Base-by-base conservation (phyloP, 768 basidiomycete species). In the Leccinum longicurvipes region DNA sequence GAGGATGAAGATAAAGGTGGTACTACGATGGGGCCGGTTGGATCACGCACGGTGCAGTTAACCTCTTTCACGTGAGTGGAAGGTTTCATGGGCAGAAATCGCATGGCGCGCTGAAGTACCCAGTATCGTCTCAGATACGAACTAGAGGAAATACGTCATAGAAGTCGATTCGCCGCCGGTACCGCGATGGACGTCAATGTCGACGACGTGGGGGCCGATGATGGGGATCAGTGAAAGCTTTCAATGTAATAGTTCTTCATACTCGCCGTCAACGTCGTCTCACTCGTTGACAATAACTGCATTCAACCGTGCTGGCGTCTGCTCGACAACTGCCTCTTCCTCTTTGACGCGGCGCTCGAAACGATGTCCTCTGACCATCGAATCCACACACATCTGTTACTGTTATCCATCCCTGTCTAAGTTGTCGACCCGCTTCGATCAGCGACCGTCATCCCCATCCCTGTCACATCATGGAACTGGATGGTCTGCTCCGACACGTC, bases 391-490 rank as follows among this genome's bases (percentile, higher is more conserved):
- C 77, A 96, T 65, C 79, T 98, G 14, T 89, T 91, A 0, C 92
- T 91, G 0, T 77, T 98, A 4, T 70, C 84, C 1, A 76, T 87
- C 62, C 79, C 98, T 56, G 71, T 82, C 0, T 80, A 85, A 11
- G 77, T 98, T 56, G 77, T 98, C 51, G 91, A 96, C 69, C 85
- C 84, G 57, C 72, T 84, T 15, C 77, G 76, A 24, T 98, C 93
- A 93, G 97, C 92, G 0, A 78, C 96, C 50, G 77, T 99, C 55
- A 76, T 99, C 1, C 97, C 97, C 4, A 81, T 98, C 3, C 94
- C 94, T 0, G 95, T 97, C n/a, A n/a, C 58, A 82, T 98, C 67
- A 98, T 95, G 80, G 97, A 99, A 64, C 85, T 99, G 7, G 95
- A 98, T 60, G 93, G 94, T 17, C 83, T 78, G 82, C 1, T 72